phyloP scores from a whole-genome alignment of 495 filamentous ascomycete genomes.

The Penicillium salamii region DNA sequence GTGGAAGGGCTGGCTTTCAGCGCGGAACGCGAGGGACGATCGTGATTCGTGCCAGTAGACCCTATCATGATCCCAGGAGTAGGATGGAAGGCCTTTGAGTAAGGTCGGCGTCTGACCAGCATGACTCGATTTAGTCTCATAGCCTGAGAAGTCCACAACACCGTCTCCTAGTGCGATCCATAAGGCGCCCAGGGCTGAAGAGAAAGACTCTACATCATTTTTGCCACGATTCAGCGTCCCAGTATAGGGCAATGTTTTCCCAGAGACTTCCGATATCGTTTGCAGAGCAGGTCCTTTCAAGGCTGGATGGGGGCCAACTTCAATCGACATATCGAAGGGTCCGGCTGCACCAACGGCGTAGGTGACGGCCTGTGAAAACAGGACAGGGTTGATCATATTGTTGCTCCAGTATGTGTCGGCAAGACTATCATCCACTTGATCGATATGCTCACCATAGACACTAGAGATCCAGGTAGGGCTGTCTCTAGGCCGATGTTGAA shows the following conservation, averaged over 20 bases:
- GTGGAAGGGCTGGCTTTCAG: constrained; percentile 15
- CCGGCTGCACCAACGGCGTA: constrained; percentile 29
- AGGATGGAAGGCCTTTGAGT: constrained; percentile 43
- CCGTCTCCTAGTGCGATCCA: constrained; percentile 42
- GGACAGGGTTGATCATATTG: constrained; percentile 56
- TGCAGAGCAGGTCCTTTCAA: constrained; percentile 47
- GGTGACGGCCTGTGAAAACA: constrained; percentile 52
- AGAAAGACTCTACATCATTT: constrained; percentile 39
- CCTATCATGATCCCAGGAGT: constrained; percentile 50
- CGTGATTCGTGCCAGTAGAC: constrained; percentile 52
- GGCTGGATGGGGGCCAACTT: constrained; percentile 57
- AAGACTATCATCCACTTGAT: constrained; percentile 25
- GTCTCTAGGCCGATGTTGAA: constrained; percentile 4
- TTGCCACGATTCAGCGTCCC: constrained; percentile 35
- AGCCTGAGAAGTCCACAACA: constrained; percentile 13
- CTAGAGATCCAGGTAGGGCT: constrained; percentile 27
- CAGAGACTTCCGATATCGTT: constrained; percentile 30
- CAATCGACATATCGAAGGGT: constrained; percentile 41
- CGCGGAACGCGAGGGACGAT: constrained; percentile 18
- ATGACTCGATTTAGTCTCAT: neutral
- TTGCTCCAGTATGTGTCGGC: constrained; percentile 52
- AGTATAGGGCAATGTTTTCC: constrained; percentile 31
- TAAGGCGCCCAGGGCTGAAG: constrained; percentile 45
- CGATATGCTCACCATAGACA: constrained; percentile 33
- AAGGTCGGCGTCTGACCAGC: neutral